Percentiles rank a stretch among this genome's conserved stretches.
These are phyloP conservation scores for Russula lepida DNA, from an alignment of 768 basidiomycete genomes.

Conservation along the genomic window DNA sequence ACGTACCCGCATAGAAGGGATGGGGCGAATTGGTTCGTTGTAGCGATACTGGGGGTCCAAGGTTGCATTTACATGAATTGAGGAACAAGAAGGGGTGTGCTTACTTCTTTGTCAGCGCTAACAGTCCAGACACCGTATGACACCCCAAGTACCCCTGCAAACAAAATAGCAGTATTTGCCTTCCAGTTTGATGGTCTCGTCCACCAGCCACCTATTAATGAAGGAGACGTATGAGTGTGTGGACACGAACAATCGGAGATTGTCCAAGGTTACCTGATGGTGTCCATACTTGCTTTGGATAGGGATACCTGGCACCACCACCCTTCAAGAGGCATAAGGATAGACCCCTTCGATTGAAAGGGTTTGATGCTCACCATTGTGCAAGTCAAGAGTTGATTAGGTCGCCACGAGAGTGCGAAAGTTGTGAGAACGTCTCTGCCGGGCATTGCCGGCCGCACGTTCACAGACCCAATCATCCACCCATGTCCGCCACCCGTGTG, in stretches of 20 bases:
- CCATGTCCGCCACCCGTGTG: slow-evolving; percentile 33
- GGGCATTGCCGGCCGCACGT: slow-evolving; percentile 10
- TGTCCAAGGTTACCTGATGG: slow-evolving; percentile 61
- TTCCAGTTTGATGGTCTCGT: slow-evolving; percentile 85
- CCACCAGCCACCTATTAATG: slow-evolving; percentile 85
- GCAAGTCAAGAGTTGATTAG: background rate
- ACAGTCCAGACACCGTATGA: slow-evolving; percentile 62
- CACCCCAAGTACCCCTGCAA: slow-evolving; percentile 56
- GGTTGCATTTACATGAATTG: background rate
- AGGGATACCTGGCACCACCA: slow-evolving; percentile 82
- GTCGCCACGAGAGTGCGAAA: background rate
- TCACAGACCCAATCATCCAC: background rate
- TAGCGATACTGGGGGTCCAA: slow-evolving; percentile 9
- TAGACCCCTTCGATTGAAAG: background rate
- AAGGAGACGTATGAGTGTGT: background rate
- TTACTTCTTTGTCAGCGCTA: slow-evolving; percentile 75
- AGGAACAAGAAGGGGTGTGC: slow-evolving; percentile 22
- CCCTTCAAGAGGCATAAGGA: slow-evolving; percentile 38
- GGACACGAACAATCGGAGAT: background rate
- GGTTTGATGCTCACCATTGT: slow-evolving; percentile 13
- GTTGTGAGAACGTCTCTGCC: background rate
- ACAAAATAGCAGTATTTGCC: slow-evolving; percentile 68
- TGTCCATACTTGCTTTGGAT: slow-evolving; percentile 92
- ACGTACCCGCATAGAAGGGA: slow-evolving; percentile 22
- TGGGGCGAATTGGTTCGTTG: slow-evolving; percentile 18